Conservation (phyloP, 1,284 basidiomycete genomes). For the Porodaedalea pini region DNA sequence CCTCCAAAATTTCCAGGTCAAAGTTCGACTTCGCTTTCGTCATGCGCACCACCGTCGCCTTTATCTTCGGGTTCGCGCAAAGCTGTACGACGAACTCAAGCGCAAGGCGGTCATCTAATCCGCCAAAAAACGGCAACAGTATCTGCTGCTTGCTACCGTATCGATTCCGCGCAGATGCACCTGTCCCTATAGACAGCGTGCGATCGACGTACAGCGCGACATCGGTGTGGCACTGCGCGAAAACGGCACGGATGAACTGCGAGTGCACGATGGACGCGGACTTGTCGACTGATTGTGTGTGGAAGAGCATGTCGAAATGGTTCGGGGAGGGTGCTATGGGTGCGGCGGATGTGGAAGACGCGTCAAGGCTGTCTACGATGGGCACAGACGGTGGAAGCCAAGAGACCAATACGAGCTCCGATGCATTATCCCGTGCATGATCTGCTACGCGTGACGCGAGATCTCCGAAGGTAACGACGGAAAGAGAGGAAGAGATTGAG, state of each 20-base stretch:
- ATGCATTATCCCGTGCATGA: no score
- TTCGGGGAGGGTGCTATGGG: constrained; percentile 20
- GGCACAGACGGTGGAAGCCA: constrained; percentile 48
- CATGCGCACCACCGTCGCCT: constrained; percentile 62
- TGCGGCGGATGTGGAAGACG: constrained; percentile 19
- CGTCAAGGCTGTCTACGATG: no score
- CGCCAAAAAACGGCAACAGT: constrained; percentile 68
- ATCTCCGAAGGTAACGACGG: constrained; percentile 54
- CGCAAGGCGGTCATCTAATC: constrained; percentile 63
- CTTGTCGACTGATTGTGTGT: constrained; percentile 32
- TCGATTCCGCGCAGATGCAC: constrained; percentile 31
- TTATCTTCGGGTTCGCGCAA: no score
- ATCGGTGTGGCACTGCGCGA: constrained; percentile 46
- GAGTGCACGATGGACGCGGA: constrained; percentile 41
- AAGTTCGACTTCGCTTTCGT: constrained; percentile 41
- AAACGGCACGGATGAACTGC: constrained; percentile 59
- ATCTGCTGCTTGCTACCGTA: constrained; percentile 41
- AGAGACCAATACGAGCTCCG: constrained; percentile 60
- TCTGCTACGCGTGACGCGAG: constrained; percentile 51
- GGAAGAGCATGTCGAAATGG: constrained; percentile 67
- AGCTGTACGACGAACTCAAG: constrained; percentile 57
- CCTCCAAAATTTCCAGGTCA: constrained; percentile 19
- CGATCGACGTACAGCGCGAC: constrained; percentile 63
- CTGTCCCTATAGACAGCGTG: constrained; percentile 64
- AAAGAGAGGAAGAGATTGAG: constrained; percentile 47